A percentile compares a stretch with the other conserved stretches of the same genome.
Evolutionary conservation across 768 basidiomycete species (phyloP).

Genomic region (Piloderma croceum): DNA sequence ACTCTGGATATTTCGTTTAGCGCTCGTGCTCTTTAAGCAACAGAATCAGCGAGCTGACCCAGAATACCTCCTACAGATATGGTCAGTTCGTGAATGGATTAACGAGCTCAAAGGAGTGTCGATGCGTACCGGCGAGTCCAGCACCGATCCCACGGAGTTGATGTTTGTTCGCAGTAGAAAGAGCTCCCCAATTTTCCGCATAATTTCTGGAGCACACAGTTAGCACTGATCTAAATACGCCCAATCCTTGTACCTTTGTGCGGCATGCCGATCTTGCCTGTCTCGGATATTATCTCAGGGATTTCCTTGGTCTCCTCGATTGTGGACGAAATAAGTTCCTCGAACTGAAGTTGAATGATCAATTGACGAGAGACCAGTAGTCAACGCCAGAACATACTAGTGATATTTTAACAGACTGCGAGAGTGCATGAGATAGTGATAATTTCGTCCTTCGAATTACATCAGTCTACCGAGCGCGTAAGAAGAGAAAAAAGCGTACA

Average conservation of each 20-base stretch:
- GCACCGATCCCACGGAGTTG: constrained; percentile 92
- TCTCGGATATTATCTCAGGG: constrained; percentile 88
- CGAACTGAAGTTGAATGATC: constrained; percentile 50
- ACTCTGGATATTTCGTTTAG: constrained; percentile 42
- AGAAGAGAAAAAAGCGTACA: constrained; percentile 48
- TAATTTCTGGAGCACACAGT: constrained; percentile 59
- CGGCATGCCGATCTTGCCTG: constrained; percentile 88
- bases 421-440: constrained; percentile 88
- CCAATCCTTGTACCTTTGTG: constrained; percentile 54
- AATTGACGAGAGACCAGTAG: background rate
- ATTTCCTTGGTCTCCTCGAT: constrained; percentile 97
- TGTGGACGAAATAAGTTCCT: constrained; percentile 85
- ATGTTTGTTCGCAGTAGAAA: constrained; percentile 93
- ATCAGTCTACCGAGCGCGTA: constrained; percentile 4
- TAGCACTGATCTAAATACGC: constrained; percentile 5
- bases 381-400: constrained; percentile 51
- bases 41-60: constrained; percentile 38
- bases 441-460: constrained; percentile 78
- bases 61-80: constrained; percentile 76
- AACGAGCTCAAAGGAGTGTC: constrained; percentile 7
- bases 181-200: constrained; percentile 94
- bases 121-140: constrained; percentile 81
- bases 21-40: background rate
- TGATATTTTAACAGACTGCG: constrained; percentile 97
- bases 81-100: constrained; percentile 2